Percentiles rank a stretch among this genome's conserved stretches.
These are phyloP conservation scores for Pythium coloratum DNA, from an alignment of 352 stramenopile species.

Conservation along the genomic window DNA sequence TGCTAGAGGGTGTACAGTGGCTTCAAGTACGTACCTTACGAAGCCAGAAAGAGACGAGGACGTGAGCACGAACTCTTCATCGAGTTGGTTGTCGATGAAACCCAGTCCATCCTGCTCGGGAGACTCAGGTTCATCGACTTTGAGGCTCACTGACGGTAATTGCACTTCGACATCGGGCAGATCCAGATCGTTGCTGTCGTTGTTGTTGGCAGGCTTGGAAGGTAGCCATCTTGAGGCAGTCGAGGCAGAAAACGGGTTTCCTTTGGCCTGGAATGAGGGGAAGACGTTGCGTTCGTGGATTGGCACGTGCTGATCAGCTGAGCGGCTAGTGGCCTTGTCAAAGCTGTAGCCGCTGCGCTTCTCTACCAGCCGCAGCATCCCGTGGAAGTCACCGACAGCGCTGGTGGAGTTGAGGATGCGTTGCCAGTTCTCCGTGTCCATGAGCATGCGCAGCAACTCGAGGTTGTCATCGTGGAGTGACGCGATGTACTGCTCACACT, in stretches of 20 bases:
- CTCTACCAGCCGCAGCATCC: slow-evolving; percentile 68
- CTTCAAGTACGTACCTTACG: slow-evolving; percentile 45
- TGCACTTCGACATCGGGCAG: background rate
- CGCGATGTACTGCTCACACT: slow-evolving; percentile 82
- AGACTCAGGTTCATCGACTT: slow-evolving; percentile 11
- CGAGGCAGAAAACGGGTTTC: slow-evolving; percentile 61
- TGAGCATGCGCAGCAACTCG: slow-evolving; percentile 77
- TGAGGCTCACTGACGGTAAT: slow-evolving; percentile 3
- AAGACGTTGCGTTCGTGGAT: slow-evolving; percentile 76
- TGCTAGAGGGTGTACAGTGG: too few species aligned
- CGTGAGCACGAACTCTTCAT: slow-evolving; percentile 66
- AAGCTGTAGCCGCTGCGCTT: slow-evolving; percentile 78
- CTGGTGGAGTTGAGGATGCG: slow-evolving; percentile 55
- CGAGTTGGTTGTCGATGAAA: background rate
- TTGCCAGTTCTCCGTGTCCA: slow-evolving; percentile 86
- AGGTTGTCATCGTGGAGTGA: slow-evolving; percentile 81
- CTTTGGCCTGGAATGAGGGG: slow-evolving; percentile 52
- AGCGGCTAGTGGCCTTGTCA: slow-evolving; percentile 12
- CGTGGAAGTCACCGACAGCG: slow-evolving; percentile 43
- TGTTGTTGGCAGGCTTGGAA: slow-evolving; percentile 5
- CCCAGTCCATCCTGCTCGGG: slow-evolving; percentile 2
- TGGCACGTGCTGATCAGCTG: slow-evolving; percentile 9
- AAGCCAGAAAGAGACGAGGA: slow-evolving; percentile 73
- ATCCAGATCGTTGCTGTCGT: slow-evolving; percentile 7
- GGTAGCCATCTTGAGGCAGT: slow-evolving; percentile 61